Conservation (phyloP, 2,329 filamentous ascomycete genomes). For the Dryadomyces sulphureus region DNA sequence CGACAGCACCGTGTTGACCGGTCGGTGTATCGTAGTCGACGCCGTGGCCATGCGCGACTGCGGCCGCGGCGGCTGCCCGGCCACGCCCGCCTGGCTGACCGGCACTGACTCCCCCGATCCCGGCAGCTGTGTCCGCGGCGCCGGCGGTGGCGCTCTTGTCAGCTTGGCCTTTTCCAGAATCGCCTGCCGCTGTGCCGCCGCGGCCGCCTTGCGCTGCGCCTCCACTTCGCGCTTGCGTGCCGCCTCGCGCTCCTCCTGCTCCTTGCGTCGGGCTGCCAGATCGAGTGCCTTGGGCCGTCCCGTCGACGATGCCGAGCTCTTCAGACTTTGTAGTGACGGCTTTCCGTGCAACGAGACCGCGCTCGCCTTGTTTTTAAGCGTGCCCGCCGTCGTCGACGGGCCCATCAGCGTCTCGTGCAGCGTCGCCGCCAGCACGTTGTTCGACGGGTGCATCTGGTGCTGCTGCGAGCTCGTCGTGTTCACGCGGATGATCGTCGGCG, state of each 20-base stretch:
- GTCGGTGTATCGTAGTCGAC: slow-evolving; percentile 37
- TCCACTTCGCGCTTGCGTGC: slow-evolving; percentile 48
- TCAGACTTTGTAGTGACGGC: slow-evolving; percentile 43
- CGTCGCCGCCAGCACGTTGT: slow-evolving; percentile 39
- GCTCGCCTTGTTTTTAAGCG: slow-evolving; percentile 49
- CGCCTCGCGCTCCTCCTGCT: slow-evolving; percentile 68
- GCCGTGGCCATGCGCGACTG: slow-evolving; percentile 43
- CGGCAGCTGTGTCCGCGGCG: slow-evolving; percentile 34
- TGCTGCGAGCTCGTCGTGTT: slow-evolving; percentile 48
- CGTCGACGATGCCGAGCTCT: slow-evolving; percentile 47
- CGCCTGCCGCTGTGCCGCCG: slow-evolving; percentile 34
- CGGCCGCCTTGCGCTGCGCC: slow-evolving; percentile 46
- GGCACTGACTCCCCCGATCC: too few species aligned
- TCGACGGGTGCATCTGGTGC: slow-evolving; percentile 38
- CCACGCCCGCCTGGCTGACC: too few species aligned
- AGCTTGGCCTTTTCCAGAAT: slow-evolving; percentile 51
- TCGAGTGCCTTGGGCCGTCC: slow-evolving; percentile 57
- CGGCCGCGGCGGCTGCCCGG: slow-evolving; percentile 25
- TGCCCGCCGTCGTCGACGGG: slow-evolving; percentile 24
- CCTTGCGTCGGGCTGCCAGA: slow-evolving; percentile 65
- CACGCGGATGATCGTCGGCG: slow-evolving; percentile 58
- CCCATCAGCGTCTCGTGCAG: slow-evolving; percentile 37
- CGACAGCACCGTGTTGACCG: slow-evolving; percentile 43
- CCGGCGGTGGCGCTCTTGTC: slow-evolving; percentile 46
- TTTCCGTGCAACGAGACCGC: slow-evolving; percentile 49